Evolutionary conservation across 371 early-diverging fungal species (phyloP).

Genomic region (Mycotypha africana): DNA sequence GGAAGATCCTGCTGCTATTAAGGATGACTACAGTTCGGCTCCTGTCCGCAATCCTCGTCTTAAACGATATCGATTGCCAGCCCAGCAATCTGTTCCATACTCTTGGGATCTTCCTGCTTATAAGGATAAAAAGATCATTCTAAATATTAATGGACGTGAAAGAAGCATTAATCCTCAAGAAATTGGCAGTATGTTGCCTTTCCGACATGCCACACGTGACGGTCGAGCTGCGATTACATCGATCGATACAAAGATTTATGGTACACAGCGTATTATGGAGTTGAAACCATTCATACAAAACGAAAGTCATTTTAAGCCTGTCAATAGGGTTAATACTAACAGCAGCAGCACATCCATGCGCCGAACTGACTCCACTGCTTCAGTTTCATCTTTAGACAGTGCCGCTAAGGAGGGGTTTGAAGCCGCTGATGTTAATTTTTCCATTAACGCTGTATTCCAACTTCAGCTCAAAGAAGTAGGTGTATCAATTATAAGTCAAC

Average conservation of each 20-base stretch:
- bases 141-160: conserved; percentile 68
- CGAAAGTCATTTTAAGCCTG: conserved; percentile 55
- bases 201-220: conserved; percentile 56
- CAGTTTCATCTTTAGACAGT: conserved; percentile 17
- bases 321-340: conserved; percentile 2
- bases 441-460: conserved; percentile 58
- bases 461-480: conserved; percentile 85
- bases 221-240: conserved; percentile 54
- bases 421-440: conserved; percentile 48
- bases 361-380: conserved; percentile 4
- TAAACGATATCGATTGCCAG: conserved; percentile 54
- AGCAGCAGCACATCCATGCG: not conserved
- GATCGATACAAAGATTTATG: conserved; percentile 83
- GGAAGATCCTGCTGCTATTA: conserved; percentile 35
- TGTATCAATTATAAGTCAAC: conserved; percentile 75
- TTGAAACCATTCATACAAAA: conserved; percentile 69
- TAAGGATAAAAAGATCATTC: conserved; percentile 66
- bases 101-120: conserved; percentile 93
- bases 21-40: conserved; percentile 26
- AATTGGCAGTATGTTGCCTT: conserved; percentile 84
- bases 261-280: conserved; percentile 72
- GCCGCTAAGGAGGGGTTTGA: conserved; percentile 52
- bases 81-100: conserved; percentile 71
- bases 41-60: conserved; percentile 21
- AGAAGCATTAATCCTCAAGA: conserved; percentile 82